Evolutionary conservation across 2,329 filamentous ascomycete genomes (phyloP), one percentile per base, ranked within the genome.

Genomic region (Apiospora kogelbergensis): DNA sequence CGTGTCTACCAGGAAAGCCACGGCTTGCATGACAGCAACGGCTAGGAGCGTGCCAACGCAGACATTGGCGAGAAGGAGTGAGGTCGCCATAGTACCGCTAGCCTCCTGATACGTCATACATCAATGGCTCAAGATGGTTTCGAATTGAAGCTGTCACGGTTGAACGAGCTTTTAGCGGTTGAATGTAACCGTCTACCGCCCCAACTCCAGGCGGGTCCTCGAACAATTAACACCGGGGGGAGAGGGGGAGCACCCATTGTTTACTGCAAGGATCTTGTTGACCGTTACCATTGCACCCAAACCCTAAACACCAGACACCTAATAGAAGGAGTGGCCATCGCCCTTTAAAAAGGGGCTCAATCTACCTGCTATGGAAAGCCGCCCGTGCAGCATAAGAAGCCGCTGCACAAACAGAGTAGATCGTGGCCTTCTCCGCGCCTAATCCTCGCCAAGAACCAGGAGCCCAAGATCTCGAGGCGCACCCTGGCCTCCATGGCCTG

Each of bases 31-130:
- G 24, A 68, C 26, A 22, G 60, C 37, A 7, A 73, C 37, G 4
- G 69, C 70, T 24, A 77, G n/a, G 15, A 71, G 68, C 33, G 76
- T 70, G 20, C 73, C 75, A 22, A 74, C 69, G 63, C 70, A 65
- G 20, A 72, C 73, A 26, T 74, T 73, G 44, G 73, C 26, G 10
- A 76, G 40, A 10, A 68, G 63, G 67, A 65, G 66, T 26, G 71
- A 33, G 17, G 65, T 65, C 30, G 66, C 70, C 73, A 76, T 76
- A 2, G 17, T 66, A 24, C 41, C 65, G 42, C 17, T 37, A 26
- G 26, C 30, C 7, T 13, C 10, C 9, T 33, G 2, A 3, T 33
- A 7, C 33, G 17, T 9, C 17, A n/a, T n/a, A 57, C 26, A 2
- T 33, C 48, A 30, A 33, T 33, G 26, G 15, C 48, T 57, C 26